Base-by-base conservation (phyloP, 257 asterid genomes). In the Solanum okadae region DNA sequence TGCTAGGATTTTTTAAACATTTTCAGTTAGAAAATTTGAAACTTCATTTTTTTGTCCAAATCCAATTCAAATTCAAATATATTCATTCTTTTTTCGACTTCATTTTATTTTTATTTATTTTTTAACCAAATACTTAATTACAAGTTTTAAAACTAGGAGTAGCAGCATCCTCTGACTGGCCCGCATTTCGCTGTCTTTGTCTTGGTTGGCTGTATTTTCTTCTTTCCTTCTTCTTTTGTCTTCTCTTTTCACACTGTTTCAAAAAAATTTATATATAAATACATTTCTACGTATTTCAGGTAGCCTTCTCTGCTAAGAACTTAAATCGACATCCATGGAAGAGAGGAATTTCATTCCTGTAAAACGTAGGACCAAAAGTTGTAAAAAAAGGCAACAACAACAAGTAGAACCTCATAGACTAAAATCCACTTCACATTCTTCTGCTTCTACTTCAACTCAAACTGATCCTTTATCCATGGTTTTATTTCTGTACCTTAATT, bases 101-200 rank as follows among this genome's bases (percentile, higher is more conserved):
- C 31, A 63, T 63, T 22, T 61, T 61, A 22, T 61, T 61, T 61
- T 8, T 59, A 18, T 8, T 42, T 42, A 42, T 42, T 10, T 42
- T 42, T 42, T 44, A 59, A 22, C 67, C 27, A 59, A 59, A 3
- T 22, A 63, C 14, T n/a, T 59, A 59, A 20, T 7, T 59, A 81
- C 86, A 49, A 49, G 27, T 81, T 63, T 63, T 63, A 63, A 2
- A 63, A n/a, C 33, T 63, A 81, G 68, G 27, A 81, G 18, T 59
- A 73, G 82, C 49, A 73, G 82, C 49, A 73, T 72, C 83, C 85
- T 34, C 78, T 37, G 90, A 84, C 88, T 87, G 92, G 88, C 87
- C 89, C 90, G 90, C 88, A 40, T 87, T 75, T 87, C 38, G 88
- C 91, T 91, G 91, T 88, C 88, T 44, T 7, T 40, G 77, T 65